Evolutionary conservation across 129 eudicot genomes (phyloP), one percentile per base, ranked within the genome.

Genomic region (Saussurea involucrata): DNA sequence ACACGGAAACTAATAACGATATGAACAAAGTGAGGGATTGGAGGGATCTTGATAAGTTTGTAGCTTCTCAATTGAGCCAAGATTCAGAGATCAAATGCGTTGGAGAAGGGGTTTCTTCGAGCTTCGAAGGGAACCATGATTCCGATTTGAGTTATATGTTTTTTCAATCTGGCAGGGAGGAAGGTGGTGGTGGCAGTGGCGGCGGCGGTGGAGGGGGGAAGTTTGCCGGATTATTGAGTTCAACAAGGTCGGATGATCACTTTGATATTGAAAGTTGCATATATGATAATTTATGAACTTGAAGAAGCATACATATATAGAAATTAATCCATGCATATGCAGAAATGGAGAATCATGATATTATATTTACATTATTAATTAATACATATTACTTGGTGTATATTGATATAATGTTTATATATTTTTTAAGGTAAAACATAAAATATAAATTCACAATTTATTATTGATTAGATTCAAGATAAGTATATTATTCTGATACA

Each of bases 31-130:
- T 89, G 66, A 80, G 89, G 17, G 97, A 95, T 81, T 95, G 98
- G 98, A 91, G 98, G 88, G 97, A 73, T 21, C 92, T 95, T 61
- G 98, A 95, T 74, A 95, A 89, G 83, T 91, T 95, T 85, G 98
- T 95, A 24, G 98, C 98, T 58, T 95, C 98, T 28, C 98, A 95
- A 76, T 44, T 95, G 71, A 91, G 98, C 80, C 98, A 94, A 28
- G 98, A 85, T 73, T 85, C 84, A 31, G 80, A 81, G 37, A 74
- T 67, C 4, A 72, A 34, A 63, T 33, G 76, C 9, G 73, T 53
- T 24, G 78, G 76, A 65, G 86, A 72, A 68, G 34, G 61, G 64
- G 74, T 71, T 36, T 66, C 81, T 3, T 63, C 72, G 5, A 68
- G 68, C 53, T 82, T 86, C 5, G 84, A 63, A 42, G 77, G 55